Evolutionary conservation across 2,329 filamentous ascomycete genomes (phyloP).

Genomic region (Cercospora berteroae): DNA sequence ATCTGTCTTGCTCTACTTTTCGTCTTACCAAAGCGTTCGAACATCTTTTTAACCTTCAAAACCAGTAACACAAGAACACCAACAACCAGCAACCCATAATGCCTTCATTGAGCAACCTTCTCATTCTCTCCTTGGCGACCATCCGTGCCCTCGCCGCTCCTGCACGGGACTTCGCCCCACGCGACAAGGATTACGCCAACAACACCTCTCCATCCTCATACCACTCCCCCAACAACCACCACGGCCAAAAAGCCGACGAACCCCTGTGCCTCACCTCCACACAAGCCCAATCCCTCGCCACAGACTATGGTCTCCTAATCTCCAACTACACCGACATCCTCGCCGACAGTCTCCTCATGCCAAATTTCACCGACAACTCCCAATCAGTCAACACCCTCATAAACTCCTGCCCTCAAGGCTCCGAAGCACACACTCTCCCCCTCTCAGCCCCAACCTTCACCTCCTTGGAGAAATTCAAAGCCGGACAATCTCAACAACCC

Average conservation of each 20-base stretch:
- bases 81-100: neutral
- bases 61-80: neutral
- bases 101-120: conserved; percentile 6
- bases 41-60: neutral
- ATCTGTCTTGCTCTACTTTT: neutral
- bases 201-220: conserved; percentile 25
- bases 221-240: conserved; percentile 22
- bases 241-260: conserved; percentile 8
- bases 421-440: conserved; percentile 24
- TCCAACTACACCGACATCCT: conserved; percentile 29
- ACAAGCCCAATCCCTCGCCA: conserved; percentile 32
- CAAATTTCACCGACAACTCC: conserved; percentile 36
- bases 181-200: conserved; percentile 32
- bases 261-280: conserved; percentile 23
- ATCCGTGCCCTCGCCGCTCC: conserved; percentile 12
- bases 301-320: conserved; percentile 34
- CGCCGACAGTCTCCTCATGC: conserved; percentile 28
- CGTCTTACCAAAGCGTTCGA: neutral
- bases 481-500: conserved; percentile 35
- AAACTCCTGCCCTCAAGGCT: conserved; percentile 34
- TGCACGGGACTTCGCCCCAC: conserved; percentile 29
- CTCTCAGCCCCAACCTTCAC: conserved; percentile 32
- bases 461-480: conserved; percentile 29
- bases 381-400: conserved; percentile 38
- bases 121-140: conserved; percentile 6